Percentiles rank a stretch among this genome's conserved stretches.
Conservation (phyloP, 108 stramenopile species). For the Fistulifera solaris region DNA sequence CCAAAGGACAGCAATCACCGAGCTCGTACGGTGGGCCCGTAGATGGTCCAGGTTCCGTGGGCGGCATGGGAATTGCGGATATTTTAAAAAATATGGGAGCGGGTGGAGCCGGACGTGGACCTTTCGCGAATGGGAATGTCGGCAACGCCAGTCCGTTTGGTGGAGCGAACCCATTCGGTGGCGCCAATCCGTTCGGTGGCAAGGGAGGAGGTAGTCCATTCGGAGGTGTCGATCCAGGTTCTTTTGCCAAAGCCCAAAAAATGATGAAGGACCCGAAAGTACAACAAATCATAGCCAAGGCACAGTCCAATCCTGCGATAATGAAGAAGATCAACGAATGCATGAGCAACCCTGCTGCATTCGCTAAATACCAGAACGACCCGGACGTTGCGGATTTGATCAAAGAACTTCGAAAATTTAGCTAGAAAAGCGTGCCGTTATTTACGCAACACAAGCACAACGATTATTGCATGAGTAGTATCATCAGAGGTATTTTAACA, state of each 20-base stretch:
- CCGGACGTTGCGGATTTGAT: slow-evolving; percentile 68
- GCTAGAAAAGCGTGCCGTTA: slow-evolving; percentile 31
- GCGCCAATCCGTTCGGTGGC: slow-evolving; percentile 20
- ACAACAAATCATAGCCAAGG: slow-evolving; percentile 51
- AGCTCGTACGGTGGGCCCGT: slow-evolving; percentile 33
- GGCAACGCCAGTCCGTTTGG: slow-evolving; percentile 33
- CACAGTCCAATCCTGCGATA: slow-evolving; percentile 60
- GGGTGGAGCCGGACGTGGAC: slow-evolving; percentile 54
- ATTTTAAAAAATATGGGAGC: slow-evolving; percentile 59
- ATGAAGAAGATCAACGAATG: slow-evolving; percentile 74
- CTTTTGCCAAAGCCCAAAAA: slow-evolving; percentile 65
- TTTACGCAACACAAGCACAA: not conserved
- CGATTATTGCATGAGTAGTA: no score
- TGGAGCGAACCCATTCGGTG: slow-evolving; percentile 25
- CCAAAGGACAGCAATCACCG: not conserved
- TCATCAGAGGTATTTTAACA: no score
- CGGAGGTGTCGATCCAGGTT: slow-evolving; percentile 48
- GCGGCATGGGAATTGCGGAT: slow-evolving; percentile 57
- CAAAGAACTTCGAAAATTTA: slow-evolving; percentile 46
- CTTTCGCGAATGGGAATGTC: slow-evolving; percentile 69
- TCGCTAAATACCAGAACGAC: slow-evolving; percentile 75
- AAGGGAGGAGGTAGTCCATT: slow-evolving; percentile 21
- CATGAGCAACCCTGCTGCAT: slow-evolving; percentile 73
- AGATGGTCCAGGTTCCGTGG: slow-evolving; percentile 19
- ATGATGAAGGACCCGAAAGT: slow-evolving; percentile 81